Conservation (phyloP, 2,329 filamentous ascomycete species). For the Fusarium nodosum region DNA sequence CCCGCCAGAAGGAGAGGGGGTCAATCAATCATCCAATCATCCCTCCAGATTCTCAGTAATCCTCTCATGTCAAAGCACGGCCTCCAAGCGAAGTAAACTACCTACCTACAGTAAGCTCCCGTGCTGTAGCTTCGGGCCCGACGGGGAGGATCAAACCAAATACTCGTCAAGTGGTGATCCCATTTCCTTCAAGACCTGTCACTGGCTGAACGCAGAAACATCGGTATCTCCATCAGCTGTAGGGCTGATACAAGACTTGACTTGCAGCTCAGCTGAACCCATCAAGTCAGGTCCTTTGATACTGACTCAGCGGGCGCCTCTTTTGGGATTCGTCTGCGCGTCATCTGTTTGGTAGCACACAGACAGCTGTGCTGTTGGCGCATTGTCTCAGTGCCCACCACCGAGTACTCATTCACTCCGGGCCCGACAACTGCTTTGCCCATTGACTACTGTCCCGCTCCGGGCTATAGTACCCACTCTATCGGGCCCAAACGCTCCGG, state of each 20-base stretch:
- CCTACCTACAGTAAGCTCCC: slow-evolving; percentile 13
- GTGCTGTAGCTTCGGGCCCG: slow-evolving; percentile 33
- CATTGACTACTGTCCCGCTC: slow-evolving; percentile 1
- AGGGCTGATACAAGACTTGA: slow-evolving; percentile 34
- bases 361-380: slow-evolving; percentile 8
- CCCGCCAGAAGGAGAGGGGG: slow-evolving; percentile 2
- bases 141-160: slow-evolving; percentile 32
- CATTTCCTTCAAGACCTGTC: slow-evolving; percentile 16
- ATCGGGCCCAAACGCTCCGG: slow-evolving; percentile 19
- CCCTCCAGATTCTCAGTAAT: slow-evolving; percentile 2
- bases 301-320: slow-evolving; percentile 20
- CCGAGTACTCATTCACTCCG: slow-evolving; percentile 4
- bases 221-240: slow-evolving; percentile 12
- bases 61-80: slow-evolving; percentile 21
- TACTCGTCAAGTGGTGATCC: slow-evolving; percentile 2
- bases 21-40: slow-evolving; percentile 9
- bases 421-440: slow-evolving; percentile 16
- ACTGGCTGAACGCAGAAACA: slow-evolving; percentile 21
- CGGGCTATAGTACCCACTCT: slow-evolving; percentile 33
- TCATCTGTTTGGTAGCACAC: slow-evolving; percentile 14
- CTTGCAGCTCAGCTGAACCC: slow-evolving; percentile 34
- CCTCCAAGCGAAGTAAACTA: slow-evolving; percentile 19
- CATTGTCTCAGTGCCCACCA: slow-evolving; percentile 16
- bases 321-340: slow-evolving; percentile 17
- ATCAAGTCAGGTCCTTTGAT: slow-evolving; percentile 15